These are phyloP conservation scores for Lumnitzera racemosa DNA, from an alignment of 345 rosid genomes.

Conservation along the genomic window DNA sequence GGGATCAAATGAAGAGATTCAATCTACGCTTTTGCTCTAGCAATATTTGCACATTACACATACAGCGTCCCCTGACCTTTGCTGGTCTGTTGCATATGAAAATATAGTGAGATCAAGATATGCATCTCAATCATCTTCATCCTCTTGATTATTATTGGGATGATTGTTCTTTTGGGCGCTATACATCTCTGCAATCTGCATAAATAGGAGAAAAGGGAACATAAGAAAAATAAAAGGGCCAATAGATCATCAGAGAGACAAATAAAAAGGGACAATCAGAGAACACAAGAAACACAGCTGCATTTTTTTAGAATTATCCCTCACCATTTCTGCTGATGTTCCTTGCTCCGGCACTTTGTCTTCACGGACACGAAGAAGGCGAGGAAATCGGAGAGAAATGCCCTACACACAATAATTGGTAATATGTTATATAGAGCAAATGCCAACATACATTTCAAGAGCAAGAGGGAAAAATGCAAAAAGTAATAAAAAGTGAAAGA, in stretches of 20 bases:
- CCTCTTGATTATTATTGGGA: conserved; percentile 33
- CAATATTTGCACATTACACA: too few species aligned
- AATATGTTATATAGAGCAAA: conserved; percentile 1
- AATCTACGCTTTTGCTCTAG: too few species aligned
- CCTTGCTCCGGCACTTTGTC: conserved; percentile 85
- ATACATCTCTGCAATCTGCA: conserved; percentile 88
- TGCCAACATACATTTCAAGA: neutral
- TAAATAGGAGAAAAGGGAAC: neutral
- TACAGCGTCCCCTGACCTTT: too few species aligned
- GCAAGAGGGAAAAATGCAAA: conserved; percentile 1
- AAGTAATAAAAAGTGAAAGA: neutral
- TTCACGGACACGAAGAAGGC: conserved; percentile 67
- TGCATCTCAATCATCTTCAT: conserved; percentile 57
- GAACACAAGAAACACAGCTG: neutral
- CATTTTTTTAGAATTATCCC: conserved; percentile 2
- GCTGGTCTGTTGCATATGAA: too few species aligned
- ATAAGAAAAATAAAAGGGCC: neutral
- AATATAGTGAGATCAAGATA: too few species aligned
- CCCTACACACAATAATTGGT: conserved; percentile 31
- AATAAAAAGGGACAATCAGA: neutral
- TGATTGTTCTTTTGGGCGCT: conserved; percentile 68
- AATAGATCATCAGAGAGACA: neutral
- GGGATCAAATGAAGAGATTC: too few species aligned
- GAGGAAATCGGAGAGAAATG: conserved; percentile 84
- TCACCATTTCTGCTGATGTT: conserved; percentile 81